A percentile compares a stretch with the other conserved stretches of the same genome.
Evolutionary conservation across 2,329 filamentous ascomycete species (phyloP).

Genomic region (Rhinocladiella similis): DNA sequence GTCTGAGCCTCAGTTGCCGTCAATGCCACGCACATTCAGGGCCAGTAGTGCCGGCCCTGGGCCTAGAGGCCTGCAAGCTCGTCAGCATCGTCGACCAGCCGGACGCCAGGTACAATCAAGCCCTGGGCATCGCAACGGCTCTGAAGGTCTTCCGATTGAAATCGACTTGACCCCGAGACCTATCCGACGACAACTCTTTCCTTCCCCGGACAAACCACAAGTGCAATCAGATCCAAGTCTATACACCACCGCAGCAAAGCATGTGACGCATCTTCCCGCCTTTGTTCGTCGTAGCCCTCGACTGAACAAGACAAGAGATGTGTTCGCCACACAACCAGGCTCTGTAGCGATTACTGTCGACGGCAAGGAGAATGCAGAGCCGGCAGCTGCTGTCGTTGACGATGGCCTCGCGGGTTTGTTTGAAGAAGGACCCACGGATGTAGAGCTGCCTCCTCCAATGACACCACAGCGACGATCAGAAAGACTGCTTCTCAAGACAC

Average conservation of each 20-base stretch:
- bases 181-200: constrained; percentile 46
- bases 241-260: neutral
- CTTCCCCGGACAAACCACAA: constrained; percentile 32
- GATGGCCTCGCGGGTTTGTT: constrained; percentile 67
- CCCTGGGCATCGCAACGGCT: constrained; percentile 51
- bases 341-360: constrained; percentile 40
- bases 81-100: constrained; percentile 31
- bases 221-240: constrained; percentile 16
- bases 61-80: constrained; percentile 14
- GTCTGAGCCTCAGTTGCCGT: constrained; percentile 37
- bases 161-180: constrained; percentile 58
- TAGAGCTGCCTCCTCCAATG: constrained; percentile 38
- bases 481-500: constrained; percentile 29
- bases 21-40: constrained; percentile 43
- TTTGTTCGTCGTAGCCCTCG: constrained; percentile 31
- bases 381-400: constrained; percentile 34
- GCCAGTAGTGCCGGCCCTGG: constrained; percentile 49
- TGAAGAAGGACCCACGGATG: constrained; percentile 53
- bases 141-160: constrained; percentile 44
- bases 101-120: constrained; percentile 62
- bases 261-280: constrained; percentile 17
- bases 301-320: constrained; percentile 29
- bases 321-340: constrained; percentile 30
- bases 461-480: constrained; percentile 31
- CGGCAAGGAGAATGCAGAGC: constrained; percentile 61